Evolutionary conservation across 2,329 filamentous ascomycete genomes (phyloP).

Genomic region (Cladophialophora psammophila): DNA sequence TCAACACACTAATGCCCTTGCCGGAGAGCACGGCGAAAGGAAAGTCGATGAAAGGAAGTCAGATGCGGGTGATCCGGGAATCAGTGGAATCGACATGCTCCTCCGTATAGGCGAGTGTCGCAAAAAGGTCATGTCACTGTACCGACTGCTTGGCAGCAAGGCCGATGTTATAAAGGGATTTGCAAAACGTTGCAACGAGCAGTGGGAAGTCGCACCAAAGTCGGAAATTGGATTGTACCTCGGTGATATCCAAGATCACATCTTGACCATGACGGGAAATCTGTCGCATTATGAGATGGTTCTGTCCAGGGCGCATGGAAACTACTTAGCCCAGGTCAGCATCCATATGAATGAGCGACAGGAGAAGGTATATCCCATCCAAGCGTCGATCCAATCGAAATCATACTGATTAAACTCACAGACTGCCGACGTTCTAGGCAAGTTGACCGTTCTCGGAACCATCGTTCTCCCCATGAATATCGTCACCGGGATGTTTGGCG

Average conservation of each 20-base stretch:
- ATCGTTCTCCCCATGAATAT: slow-evolving; percentile 99
- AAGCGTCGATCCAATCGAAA: background rate
- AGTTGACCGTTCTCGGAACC: slow-evolving; percentile 92
- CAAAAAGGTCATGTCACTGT: slow-evolving; percentile 97
- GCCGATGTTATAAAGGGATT: slow-evolving; percentile 99
- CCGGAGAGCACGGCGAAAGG: slow-evolving; percentile 50
- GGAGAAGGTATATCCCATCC: slow-evolving; percentile 66
- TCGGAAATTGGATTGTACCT: slow-evolving; percentile 97
- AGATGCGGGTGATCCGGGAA: slow-evolving; percentile 50
- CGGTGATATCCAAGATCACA: slow-evolving; percentile 98
- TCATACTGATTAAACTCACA: slow-evolving; percentile 19
- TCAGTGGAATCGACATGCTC: slow-evolving; percentile 79
- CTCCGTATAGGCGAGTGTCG: slow-evolving; percentile 90
- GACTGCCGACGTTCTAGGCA: slow-evolving; percentile 92
- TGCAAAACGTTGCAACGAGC: slow-evolving; percentile 96
- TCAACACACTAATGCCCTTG: slow-evolving; percentile 54
- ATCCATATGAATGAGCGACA: slow-evolving; percentile 98
- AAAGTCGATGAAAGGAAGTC: slow-evolving; percentile 52
- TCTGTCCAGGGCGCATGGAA: slow-evolving; percentile 87
- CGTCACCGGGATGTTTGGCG: slow-evolving; percentile 78
- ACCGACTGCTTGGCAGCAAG: slow-evolving; percentile 92
- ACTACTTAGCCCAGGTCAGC: slow-evolving; percentile 99
- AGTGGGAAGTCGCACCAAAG: slow-evolving; percentile 93
- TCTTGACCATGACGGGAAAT: slow-evolving; percentile 98
- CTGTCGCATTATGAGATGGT: slow-evolving; percentile 97